Conservation (phyloP, 805 yeast genomes). For the Ogataea dorogensis region DNA sequence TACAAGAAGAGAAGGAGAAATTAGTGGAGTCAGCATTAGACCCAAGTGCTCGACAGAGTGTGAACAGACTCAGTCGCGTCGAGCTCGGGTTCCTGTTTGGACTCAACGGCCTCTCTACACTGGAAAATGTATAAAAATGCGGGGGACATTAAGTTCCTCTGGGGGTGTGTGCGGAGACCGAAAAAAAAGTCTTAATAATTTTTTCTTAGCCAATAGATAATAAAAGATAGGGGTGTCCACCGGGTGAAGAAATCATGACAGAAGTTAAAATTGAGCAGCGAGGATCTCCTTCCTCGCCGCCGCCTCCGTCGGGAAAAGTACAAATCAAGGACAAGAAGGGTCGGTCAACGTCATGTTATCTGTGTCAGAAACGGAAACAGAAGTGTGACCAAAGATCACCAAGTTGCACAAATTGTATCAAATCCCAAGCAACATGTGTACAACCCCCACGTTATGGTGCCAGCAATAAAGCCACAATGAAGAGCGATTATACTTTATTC, state of each 20-base stretch:
- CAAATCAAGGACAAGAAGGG: slow-evolving; percentile 45
- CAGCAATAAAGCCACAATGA: slow-evolving; percentile 37
- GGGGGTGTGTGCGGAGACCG: slow-evolving; percentile 14
- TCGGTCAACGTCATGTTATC: slow-evolving; percentile 53
- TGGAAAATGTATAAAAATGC: slow-evolving; percentile 19
- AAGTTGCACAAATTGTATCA: slow-evolving; percentile 63
- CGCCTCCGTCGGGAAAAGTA: not conserved
- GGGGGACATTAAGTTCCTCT: slow-evolving; percentile 8
- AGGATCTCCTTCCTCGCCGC: slow-evolving; percentile 1
- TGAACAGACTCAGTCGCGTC: slow-evolving; percentile 58
- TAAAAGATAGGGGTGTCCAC: slow-evolving; percentile 10
- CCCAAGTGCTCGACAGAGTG: slow-evolving; percentile 64
- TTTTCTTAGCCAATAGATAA: slow-evolving; percentile 8
- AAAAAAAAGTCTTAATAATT: slow-evolving; percentile 6
- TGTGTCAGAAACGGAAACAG: slow-evolving; percentile 59
- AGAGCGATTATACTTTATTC: slow-evolving; percentile 57
- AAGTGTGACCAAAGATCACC: slow-evolving; percentile 67
- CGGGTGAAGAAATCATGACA: slow-evolving; percentile 5
- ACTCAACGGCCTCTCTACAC: slow-evolving; percentile 27
- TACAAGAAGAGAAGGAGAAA: slow-evolving; percentile 76
- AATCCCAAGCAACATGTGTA: slow-evolving; percentile 59
- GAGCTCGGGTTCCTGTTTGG: slow-evolving; percentile 81
- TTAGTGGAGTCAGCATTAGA: slow-evolving; percentile 82
- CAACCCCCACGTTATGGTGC: slow-evolving; percentile 61
- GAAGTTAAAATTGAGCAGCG: slow-evolving; percentile 1